These are phyloP conservation scores for Castanea sativa DNA, from an alignment of 306 rosid genomes.

Conservation along the genomic window DNA sequence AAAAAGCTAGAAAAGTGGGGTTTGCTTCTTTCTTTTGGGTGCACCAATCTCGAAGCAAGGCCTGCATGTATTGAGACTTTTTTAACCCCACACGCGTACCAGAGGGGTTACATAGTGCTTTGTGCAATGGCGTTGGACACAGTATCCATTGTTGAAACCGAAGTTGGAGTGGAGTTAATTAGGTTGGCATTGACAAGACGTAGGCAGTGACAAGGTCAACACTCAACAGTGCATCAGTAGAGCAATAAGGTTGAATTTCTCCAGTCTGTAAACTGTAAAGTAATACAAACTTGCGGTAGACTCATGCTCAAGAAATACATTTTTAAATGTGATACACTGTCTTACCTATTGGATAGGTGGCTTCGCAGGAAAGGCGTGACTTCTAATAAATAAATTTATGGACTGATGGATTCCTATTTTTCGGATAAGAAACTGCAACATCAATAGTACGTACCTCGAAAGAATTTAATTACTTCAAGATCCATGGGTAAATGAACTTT, in stretches of 20 bases:
- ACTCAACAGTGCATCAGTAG: neutral
- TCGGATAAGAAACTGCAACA: too few species aligned
- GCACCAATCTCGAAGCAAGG: constrained; percentile 13
- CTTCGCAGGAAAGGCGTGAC: too few species aligned
- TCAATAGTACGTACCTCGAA: too few species aligned
- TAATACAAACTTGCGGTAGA: neutral
- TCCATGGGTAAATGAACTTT: too few species aligned
- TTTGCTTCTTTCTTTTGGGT: neutral
- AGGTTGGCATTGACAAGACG: neutral
- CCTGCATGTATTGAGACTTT: neutral
- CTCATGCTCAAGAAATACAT: neutral
- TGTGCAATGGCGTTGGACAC: constrained; percentile 15
- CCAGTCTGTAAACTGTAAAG: too few species aligned
- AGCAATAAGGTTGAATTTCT: neutral
- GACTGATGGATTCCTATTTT: too few species aligned
- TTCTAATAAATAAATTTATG: too few species aligned
- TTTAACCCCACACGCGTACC: constrained; percentile 32
- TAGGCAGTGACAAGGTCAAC: constrained; percentile 7
- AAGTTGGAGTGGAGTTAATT: neutral
- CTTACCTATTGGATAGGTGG: too few species aligned
- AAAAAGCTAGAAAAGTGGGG: constrained; percentile 1
- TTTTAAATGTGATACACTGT: too few species aligned
- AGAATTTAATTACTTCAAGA: too few species aligned
- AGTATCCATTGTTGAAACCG: neutral
- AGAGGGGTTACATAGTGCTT: constrained; percentile 18